Base-by-base conservation (phyloP, 1,284 basidiomycete species). In the Limonomyces culmigenus region DNA sequence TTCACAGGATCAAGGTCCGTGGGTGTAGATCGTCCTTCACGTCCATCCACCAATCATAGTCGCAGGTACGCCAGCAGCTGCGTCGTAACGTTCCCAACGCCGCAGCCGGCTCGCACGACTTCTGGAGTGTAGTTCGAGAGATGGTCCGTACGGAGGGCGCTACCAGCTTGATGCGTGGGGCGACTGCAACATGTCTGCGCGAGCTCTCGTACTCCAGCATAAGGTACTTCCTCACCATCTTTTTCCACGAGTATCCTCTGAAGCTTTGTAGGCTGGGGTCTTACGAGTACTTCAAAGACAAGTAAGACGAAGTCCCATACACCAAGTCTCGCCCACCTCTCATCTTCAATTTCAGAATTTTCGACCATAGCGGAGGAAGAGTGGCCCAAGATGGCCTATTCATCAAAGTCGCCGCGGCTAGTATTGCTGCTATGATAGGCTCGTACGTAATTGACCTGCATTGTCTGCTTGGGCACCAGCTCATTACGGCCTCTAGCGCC, bases 271-370 rank as follows among this genome's bases (percentile, higher is more conserved):
- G 58, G 3, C 47, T 60, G 31, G 58, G 58, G 4, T 50, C 56
- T 14, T 60, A 60, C 41, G 58, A 60, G 40, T 52, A 47, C 38
- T 59, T 58, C 50, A 60, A 60, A 42, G 55, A 58, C 42, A 45
- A 45, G 55, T 60, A 21, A 35, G 55, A 12, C 19, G 17, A 10
- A 18, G 5, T 33, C 15, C n/a, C n/a, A n/a, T n/a, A n/a, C n/a
- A n/a, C n/a, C n/a, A n/a, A n/a, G n/a, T n/a, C n/a, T n/a, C 20
- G 13, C 21, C 23, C 23, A 27, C 8, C 2, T 14, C 16, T 21
- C 16, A 18, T 21, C 15, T 16, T 25, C 13, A 25, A 38, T 15
- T 3, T 27, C 21, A 11, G 3, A 35, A 17, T 16, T 33, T 11
- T 33, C 27, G 32, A 3, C 42, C 40, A 2, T 45, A 50, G 5